phyloP scores from a whole-genome alignment of 176 grass and related monocot genomes.

The Cenchrus americanus region DNA sequence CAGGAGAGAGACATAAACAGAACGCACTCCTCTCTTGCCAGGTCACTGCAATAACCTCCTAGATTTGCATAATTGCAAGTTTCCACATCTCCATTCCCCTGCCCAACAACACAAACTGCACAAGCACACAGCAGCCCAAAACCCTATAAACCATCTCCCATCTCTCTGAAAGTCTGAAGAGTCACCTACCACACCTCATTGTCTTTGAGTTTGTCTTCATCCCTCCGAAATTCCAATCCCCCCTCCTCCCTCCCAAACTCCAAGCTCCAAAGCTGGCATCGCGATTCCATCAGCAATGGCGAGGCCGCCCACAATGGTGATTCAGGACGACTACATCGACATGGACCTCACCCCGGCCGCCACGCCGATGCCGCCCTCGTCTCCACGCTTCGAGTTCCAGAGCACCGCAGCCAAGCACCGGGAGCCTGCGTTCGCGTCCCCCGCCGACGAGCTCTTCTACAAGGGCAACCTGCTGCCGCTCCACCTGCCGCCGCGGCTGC shows the following conservation, averaged over 20 bases:
- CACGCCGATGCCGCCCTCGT: constrained; percentile 26
- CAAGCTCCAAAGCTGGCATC: constrained; percentile 16
- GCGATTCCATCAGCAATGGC: constrained; percentile 32
- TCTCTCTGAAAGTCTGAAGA: background rate
- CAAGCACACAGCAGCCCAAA: background rate
- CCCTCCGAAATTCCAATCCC: constrained; percentile 11
- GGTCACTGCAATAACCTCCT: background rate
- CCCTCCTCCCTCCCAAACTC: too few species aligned
- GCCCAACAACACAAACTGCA: background rate
- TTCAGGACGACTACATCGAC: constrained; percentile 88
- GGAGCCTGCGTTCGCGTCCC: constrained; percentile 50
- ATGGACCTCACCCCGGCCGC: constrained; percentile 69
- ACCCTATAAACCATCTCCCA: constrained; percentile 46
- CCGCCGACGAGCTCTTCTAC: constrained; percentile 97
- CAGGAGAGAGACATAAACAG: background rate
- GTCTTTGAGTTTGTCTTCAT: background rate
- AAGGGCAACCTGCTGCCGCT: constrained; percentile 89
- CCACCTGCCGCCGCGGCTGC: constrained; percentile 72
- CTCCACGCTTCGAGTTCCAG: constrained; percentile 72
- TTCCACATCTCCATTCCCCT: background rate
- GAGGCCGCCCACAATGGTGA: constrained; percentile 53
- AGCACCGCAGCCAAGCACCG: constrained; percentile 12
- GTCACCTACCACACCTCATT: background rate
- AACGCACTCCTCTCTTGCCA: constrained; percentile 11
- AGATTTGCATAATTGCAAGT: background rate